Percentiles rank a stretch among this genome's conserved stretches.
These are phyloP conservation scores for Pichia sp. DNA, from an alignment of 1,139 yeast species.

Conservation along the genomic window DNA sequence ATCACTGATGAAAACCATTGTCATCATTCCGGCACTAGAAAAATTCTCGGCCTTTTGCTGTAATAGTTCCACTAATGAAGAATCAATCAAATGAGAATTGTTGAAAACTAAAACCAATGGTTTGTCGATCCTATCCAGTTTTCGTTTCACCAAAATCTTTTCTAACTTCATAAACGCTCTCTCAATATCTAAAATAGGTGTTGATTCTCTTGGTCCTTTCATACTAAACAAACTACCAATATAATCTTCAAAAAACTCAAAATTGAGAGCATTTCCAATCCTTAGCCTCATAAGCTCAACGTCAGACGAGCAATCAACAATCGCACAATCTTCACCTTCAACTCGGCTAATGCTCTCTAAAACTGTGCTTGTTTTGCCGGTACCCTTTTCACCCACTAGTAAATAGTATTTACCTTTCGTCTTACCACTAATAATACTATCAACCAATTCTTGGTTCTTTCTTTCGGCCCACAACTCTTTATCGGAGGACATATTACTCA, in stretches of 20 bases:
- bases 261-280: conserved; percentile 67
- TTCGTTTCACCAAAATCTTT: conserved; percentile 55
- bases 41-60: conserved; percentile 80
- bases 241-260: conserved; percentile 71
- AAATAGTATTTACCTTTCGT: conserved; percentile 62
- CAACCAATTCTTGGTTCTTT: conserved; percentile 58
- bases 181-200: conserved; percentile 75
- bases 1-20: conserved; percentile 72
- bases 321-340: conserved; percentile 57
- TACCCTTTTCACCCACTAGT: conserved; percentile 78
- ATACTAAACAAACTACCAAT: conserved; percentile 78
- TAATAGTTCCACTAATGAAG: conserved; percentile 65
- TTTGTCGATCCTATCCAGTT: conserved; percentile 27
- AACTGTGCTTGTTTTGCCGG: conserved; percentile 73
- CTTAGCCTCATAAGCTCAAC: conserved; percentile 76
- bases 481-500: conserved; percentile 27
- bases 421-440: conserved; percentile 58
- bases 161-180: conserved; percentile 73
- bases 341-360: conserved; percentile 63
- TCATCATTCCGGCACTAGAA: conserved; percentile 69
- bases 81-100: conserved; percentile 66
- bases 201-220: conserved; percentile 79
- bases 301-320: conserved; percentile 79
- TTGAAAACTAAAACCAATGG: conserved; percentile 69
- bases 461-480: conserved; percentile 54